Evolutionary conservation across 2,329 filamentous ascomycete genomes (phyloP), one percentile per base, ranked within the genome.

Genomic region (Phyllosticta citrichinensis): DNA sequence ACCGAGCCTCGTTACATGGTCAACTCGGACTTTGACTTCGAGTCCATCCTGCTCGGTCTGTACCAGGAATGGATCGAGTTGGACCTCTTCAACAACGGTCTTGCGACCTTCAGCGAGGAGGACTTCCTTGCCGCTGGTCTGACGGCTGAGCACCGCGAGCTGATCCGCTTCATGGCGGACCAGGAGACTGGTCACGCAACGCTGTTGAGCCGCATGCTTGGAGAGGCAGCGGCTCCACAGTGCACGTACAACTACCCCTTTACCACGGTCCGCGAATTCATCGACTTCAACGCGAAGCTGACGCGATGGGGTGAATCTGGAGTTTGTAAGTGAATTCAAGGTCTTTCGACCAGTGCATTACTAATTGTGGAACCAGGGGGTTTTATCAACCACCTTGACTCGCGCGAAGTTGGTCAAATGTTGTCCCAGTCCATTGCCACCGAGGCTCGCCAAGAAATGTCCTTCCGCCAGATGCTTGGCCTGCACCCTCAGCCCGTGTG

Each of bases 11-110:
- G 91, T 1, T 93, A 93, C 73, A 84, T 87, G 63, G 85, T 89
- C 0, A 81, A 89, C 67, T 89, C 86, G 64, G 90, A 95, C 68
- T 94, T 91, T 69, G 90, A 94, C 72, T 94, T 87, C 70, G 81
- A 93, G 70, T 91, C 88, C 0, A 80, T 94, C 30, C 81, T 85
- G 0, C 78, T 94, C 12, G 88, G 82, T 12, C 77, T 93, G 0
- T 92, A 93, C 70, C 87, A 91, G 67, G 89, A 94, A 73, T 94
- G 84, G 82, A 91, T 93, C 59, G 89, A 94, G 74, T 79, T 94
- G 1, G 90, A 94, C 69, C 80, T 91, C 14, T 94, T 94, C 80
- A 85, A 89, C 72, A 85, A 87, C 69, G 89, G 87, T 14, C 80
- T 94, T 2, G 83, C 82, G 0, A 82, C 78, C 0, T 94, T 89